Evolutionary conservation across 2,329 filamentous ascomycete species (phyloP), one percentile per base, ranked within the genome.

Genomic region (Gnomoniopsis smithogilvyi): DNA sequence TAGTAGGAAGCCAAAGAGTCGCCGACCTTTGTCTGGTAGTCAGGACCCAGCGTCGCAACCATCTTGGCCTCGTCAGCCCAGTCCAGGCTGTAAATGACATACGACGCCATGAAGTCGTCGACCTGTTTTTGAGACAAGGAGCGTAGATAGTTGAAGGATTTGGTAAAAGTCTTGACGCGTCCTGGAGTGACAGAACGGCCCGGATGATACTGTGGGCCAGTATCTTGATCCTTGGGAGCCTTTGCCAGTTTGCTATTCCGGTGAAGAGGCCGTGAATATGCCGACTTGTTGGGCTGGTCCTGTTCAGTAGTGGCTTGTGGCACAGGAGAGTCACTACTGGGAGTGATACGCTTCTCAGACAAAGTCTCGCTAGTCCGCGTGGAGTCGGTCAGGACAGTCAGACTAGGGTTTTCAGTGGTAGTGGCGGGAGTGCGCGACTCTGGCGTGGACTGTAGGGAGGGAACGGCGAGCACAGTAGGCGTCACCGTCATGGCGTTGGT

Each of bases 71-170:
- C 76, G 62, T 82, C 70, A 17, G 74, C 78, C 80, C 80, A 83
- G 69, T 83, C 80, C 1, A 82, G 73, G 64, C 80, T 81, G 71
- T 83, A 82, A 64, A 83, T 82, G 65, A 80, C 74, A 62, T 83
- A 83, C 6, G 80, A 82, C 2, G 77, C 77, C 80, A 83, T 82
- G 67, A 80, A 83, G 62, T 81, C 79, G 56, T 81, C 77, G 3
- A 83, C 78, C 62, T 83, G 70, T 66, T 80, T 75, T 8, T 78
- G 75, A 0, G 73, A 78, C 54, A 83, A 70, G 64, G 78, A 73
- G 60, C 72, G 72, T 46, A 83, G 73, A 65, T 80, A 78, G 62
- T 76, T 77, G 71, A 81, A 81, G 4, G 80, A 75, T 53, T 71
- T 72, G 68, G 77, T 72, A 60, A 83, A 80, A 1, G 76, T 80